Evolutionary conservation across 2,329 filamentous ascomycete species (phyloP).

Genomic region (Gaeumannomyces tritici): DNA sequence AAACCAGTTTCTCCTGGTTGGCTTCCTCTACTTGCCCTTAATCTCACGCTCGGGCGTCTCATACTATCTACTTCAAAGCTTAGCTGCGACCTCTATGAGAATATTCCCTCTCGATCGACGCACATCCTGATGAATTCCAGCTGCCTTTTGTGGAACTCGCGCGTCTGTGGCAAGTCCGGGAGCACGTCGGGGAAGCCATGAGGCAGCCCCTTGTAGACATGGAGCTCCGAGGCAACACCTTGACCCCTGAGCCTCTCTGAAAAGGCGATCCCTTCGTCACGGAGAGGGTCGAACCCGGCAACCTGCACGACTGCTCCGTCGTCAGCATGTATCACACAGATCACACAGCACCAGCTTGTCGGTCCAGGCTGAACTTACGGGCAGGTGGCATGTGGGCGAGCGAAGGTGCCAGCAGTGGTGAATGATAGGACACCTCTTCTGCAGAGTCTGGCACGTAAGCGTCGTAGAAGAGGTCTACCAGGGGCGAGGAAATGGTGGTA

Average conservation of each 20-base stretch:
- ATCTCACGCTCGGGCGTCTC: not conserved
- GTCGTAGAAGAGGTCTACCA: slow-evolving; percentile 25
- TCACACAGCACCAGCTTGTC: not conserved
- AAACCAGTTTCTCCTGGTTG: not conserved
- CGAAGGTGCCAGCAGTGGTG: slow-evolving; percentile 21
- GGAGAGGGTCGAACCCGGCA: slow-evolving; percentile 23
- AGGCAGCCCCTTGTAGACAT: slow-evolving; percentile 23
- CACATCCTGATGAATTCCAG: slow-evolving; percentile 4
- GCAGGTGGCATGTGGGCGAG: slow-evolving; percentile 21
- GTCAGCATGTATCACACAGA: not conserved
- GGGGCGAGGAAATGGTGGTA: slow-evolving; percentile 16
- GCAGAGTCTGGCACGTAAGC: slow-evolving; percentile 19
- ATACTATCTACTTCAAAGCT: not conserved
- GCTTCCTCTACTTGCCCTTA: not conserved
- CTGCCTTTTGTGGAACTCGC: slow-evolving; percentile 4
- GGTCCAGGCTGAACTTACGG: slow-evolving; percentile 15
- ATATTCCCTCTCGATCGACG: not conserved
- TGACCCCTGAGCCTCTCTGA: slow-evolving; percentile 22
- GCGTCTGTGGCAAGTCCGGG: slow-evolving; percentile 5
- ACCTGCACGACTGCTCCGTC: slow-evolving; percentile 20
- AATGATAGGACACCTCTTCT: slow-evolving; percentile 18
- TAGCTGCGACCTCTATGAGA: not conserved
- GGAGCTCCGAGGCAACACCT: slow-evolving; percentile 21
- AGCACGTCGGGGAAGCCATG: slow-evolving; percentile 20
- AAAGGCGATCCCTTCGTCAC: slow-evolving; percentile 28